Evolutionary conservation across 1,284 basidiomycete genomes (phyloP).

Genomic region (Cryptococcus neoformans): DNA sequence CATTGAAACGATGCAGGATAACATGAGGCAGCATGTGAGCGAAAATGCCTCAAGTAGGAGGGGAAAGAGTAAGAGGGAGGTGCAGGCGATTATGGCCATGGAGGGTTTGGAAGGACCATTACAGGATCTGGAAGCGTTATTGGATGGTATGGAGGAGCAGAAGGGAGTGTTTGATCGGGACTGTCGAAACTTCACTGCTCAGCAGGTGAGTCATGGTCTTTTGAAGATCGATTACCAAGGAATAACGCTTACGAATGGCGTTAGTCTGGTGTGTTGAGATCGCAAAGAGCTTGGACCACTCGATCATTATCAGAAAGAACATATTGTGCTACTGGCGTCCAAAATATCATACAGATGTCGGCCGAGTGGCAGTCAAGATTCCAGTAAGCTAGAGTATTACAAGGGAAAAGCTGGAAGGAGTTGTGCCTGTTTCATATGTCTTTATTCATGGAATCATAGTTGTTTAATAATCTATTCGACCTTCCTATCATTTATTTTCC

Average conservation of each 20-base stretch:
- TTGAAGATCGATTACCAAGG: not conserved
- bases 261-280: slow-evolving; percentile 84
- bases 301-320: slow-evolving; percentile 79
- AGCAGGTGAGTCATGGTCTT: slow-evolving; percentile 63
- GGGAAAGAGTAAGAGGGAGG: slow-evolving; percentile 66
- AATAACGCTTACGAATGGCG: too few species aligned
- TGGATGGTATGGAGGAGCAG: slow-evolving; percentile 82
- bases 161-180: slow-evolving; percentile 86
- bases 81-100: slow-evolving; percentile 64
- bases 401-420: too few species aligned
- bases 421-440: too few species aligned
- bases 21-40: slow-evolving; percentile 51
- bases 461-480: too few species aligned
- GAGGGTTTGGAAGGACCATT: slow-evolving; percentile 76
- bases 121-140: slow-evolving; percentile 75
- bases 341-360: slow-evolving; percentile 29
- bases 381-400: not conserved
- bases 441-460: too few species aligned
- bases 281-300: slow-evolving; percentile 89
- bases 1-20: slow-evolving; percentile 70
- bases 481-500: too few species aligned
- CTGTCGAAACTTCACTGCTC: slow-evolving; percentile 86
- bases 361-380: slow-evolving; percentile 23
- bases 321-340: slow-evolving; percentile 65
- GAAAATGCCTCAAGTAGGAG: not conserved